Evolutionary conservation across 805 yeast species (phyloP), one percentile per base, ranked within the genome.

Genomic region (Naumovozyma baii): DNA sequence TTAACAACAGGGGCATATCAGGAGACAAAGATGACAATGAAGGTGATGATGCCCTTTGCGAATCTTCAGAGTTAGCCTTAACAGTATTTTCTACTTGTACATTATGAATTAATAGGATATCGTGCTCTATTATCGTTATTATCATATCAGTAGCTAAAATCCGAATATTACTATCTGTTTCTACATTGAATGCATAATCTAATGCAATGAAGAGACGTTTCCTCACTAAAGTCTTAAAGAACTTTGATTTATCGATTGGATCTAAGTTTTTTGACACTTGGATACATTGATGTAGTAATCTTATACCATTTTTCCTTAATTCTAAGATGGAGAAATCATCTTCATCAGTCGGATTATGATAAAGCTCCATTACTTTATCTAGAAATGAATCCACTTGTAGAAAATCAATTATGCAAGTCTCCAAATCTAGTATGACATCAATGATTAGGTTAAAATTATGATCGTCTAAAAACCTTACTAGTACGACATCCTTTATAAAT

Each of bases 401-500:
- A 37, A 57, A 59, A 38, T 58, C 61, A 26, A 61, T 56, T 13
- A 60, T 51, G 40, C 61, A 56, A 2, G 57, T 50, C 42, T 60
- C 59, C 5, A 57, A 47, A 43, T 56, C 62, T 31, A 55, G 39
- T 5, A 59, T 52, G 14, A 57, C 51, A 28, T 60, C 75, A 14
- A 80, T 66, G 29, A 92, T 69, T 42, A 82, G 64, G 45, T 73
- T 74, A 52, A 79, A 76, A 3, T 87, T 73, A 33, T 79, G 74
- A 55, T 90, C 97, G 57, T 90, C 97, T 35, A 90, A 57, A 32
- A 80, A 64, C 38, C 95, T 67, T 3, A 92, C 88, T 19, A 90
- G 62, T 1, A 84, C 94, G 15, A 85, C 94, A 58, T 90, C 96
- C 57, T 83, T 83, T 36, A 92, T 64, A 56, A 83, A 85, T 52